A percentile compares a stretch with the other conserved stretches of the same genome.
Evolutionary conservation across 2,329 filamentous ascomycete genomes (phyloP).

Genomic region (Xylaria sp.): DNA sequence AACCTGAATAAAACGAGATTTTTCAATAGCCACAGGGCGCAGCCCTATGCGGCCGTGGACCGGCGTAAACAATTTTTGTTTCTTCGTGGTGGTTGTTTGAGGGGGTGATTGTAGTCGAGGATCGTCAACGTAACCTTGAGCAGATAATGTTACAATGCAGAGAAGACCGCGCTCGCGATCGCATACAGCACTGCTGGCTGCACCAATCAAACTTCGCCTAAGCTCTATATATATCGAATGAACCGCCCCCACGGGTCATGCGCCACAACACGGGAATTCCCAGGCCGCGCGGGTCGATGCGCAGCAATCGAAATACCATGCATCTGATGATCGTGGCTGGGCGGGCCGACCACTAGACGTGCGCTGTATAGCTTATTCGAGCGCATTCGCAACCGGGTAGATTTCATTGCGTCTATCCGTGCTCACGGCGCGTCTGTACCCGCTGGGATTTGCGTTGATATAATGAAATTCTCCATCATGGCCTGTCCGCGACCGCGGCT

Average conservation of each 20-base stretch:
- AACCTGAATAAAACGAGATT: not conserved
- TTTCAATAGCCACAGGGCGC: slow-evolving; percentile 9
- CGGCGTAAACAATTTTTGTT: slow-evolving; percentile 7
- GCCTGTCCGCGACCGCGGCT: slow-evolving; percentile 63
- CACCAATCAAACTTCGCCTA: slow-evolving; percentile 20
- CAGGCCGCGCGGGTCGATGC: slow-evolving; percentile 33
- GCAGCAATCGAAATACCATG: slow-evolving; percentile 13
- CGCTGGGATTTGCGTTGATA: slow-evolving; percentile 75
- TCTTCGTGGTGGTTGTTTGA: slow-evolving; percentile 12
- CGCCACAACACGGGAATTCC: slow-evolving; percentile 23
- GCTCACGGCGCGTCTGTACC: slow-evolving; percentile 48
- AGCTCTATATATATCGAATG: slow-evolving; percentile 33
- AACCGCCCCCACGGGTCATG: slow-evolving; percentile 34
- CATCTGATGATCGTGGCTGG: slow-evolving; percentile 23
- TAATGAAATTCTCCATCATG: slow-evolving; percentile 86
- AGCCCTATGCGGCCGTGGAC: slow-evolving; percentile 23
- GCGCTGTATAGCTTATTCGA: slow-evolving; percentile 22
- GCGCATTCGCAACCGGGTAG: slow-evolving; percentile 22
- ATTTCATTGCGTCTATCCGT: slow-evolving; percentile 25
- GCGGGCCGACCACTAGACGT: slow-evolving; percentile 13
- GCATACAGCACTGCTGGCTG: slow-evolving; percentile 15
- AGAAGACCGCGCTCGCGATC: slow-evolving; percentile 14
- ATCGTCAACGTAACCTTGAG: slow-evolving; percentile 28
- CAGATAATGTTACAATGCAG: slow-evolving; percentile 29
- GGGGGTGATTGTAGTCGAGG: slow-evolving; percentile 23